These are phyloP conservation scores for Malassezia arunalokei DNA, from an alignment of 1,284 basidiomycete genomes.

Conservation along the genomic window DNA sequence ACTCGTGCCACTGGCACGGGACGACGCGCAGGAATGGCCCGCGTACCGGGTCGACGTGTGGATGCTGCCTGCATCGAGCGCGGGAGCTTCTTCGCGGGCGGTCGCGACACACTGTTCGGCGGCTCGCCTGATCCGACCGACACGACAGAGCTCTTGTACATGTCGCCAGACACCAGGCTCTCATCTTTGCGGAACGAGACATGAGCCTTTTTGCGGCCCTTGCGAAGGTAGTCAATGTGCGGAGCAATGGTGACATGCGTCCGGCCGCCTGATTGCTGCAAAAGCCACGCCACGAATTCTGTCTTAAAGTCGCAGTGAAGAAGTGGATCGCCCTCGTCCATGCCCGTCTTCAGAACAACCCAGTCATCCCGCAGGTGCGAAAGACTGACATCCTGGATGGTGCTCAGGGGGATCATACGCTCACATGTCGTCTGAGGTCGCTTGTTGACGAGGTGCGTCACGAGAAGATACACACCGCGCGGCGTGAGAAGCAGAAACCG, in stretches of 20 bases:
- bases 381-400: slow-evolving; percentile 72
- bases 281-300: slow-evolving; percentile 70
- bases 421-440: slow-evolving; percentile 61
- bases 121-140: slow-evolving; percentile 79
- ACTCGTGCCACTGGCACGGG: slow-evolving; percentile 28
- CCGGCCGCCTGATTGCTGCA: slow-evolving; percentile 67
- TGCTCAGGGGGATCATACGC: slow-evolving; percentile 75
- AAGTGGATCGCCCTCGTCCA: slow-evolving; percentile 71
- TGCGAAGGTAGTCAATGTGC: slow-evolving; percentile 62
- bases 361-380: slow-evolving; percentile 89
- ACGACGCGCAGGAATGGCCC: slow-evolving; percentile 18
- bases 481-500: slow-evolving; percentile 78
- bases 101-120: slow-evolving; percentile 63
- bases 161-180: slow-evolving; percentile 61
- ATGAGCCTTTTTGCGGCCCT: slow-evolving; percentile 84
- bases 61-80: neutral
- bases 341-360: slow-evolving; percentile 56
- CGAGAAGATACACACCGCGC: slow-evolving; percentile 74
- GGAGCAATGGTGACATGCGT: slow-evolving; percentile 53
- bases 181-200: slow-evolving; percentile 88
- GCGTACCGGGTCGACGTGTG: neutral
- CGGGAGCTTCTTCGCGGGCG: slow-evolving; percentile 57
- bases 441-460: slow-evolving; percentile 52
- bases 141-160: slow-evolving; percentile 88
- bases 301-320: slow-evolving; percentile 92